Evolutionary conservation across 164 flowering plant genomes (phyloP).

Genomic region (Aristolochia fimbriata): DNA sequence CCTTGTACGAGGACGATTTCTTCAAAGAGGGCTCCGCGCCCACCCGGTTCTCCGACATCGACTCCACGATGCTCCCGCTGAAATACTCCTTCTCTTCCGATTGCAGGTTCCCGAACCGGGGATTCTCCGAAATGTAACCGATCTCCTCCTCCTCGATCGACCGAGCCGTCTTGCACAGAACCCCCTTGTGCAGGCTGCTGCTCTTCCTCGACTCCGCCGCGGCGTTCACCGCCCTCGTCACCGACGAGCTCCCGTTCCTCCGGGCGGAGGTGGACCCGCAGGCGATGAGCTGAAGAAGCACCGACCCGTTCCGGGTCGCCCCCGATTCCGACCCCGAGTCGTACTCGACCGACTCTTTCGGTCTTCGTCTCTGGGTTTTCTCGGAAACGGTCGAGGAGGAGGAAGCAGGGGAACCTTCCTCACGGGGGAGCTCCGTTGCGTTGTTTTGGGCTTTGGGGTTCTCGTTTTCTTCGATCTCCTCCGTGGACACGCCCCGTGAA

Average conservation of each 20-base stretch:
- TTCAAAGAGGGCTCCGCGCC: slow-evolving; percentile 25
- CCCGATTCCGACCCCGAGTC: slow-evolving; percentile 14
- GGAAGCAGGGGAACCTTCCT: slow-evolving; percentile 31
- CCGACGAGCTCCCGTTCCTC: slow-evolving; percentile 19
- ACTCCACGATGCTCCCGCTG: slow-evolving; percentile 85
- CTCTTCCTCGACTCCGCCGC: slow-evolving; percentile 14
- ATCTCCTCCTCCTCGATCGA: slow-evolving; percentile 28
- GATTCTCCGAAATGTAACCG: slow-evolving; percentile 71
- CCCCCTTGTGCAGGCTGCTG: slow-evolving; percentile 29
- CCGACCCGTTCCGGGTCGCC: slow-evolving; percentile 36
- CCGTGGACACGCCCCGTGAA: slow-evolving; percentile 60
- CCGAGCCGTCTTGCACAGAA: slow-evolving; percentile 27
- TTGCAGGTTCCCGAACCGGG: slow-evolving; percentile 63
- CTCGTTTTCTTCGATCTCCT: slow-evolving; percentile 26
- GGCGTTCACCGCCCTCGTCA: slow-evolving; percentile 8
- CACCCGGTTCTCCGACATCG: slow-evolving; percentile 30
- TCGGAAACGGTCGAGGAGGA: slow-evolving; percentile 34
- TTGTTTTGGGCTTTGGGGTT: slow-evolving; percentile 11
- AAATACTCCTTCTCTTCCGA: slow-evolving; percentile 80
- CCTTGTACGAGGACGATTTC: slow-evolving; percentile 63
- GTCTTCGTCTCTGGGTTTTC: slow-evolving; percentile 6
- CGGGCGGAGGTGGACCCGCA: slow-evolving; percentile 42
- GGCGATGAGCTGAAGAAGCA: slow-evolving; percentile 56
- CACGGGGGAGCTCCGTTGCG: slow-evolving; percentile 15
- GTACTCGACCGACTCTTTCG: slow-evolving; percentile 13